phyloP scores from a whole-genome alignment of 164 flowering plant genomes.

The Chimonanthus salicifolius region DNA sequence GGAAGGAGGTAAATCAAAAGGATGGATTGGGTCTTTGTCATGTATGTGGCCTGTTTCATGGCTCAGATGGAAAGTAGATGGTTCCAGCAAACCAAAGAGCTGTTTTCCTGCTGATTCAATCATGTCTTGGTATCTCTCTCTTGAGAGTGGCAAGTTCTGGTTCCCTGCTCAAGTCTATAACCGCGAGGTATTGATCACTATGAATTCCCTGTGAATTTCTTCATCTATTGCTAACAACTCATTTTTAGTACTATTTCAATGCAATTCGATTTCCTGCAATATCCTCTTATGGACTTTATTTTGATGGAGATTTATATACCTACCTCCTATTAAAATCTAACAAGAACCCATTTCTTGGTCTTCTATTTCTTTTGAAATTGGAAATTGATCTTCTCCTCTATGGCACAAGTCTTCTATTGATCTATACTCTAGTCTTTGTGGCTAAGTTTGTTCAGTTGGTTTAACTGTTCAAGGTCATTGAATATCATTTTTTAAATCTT shows the following conservation, averaged over 20 bases:
- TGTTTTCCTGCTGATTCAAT: slow-evolving; percentile 45
- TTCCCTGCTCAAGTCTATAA: slow-evolving; percentile 93
- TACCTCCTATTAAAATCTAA: too few relatives aligned
- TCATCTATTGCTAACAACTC: neutral
- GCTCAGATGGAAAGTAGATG: slow-evolving; percentile 31
- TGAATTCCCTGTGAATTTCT: neutral
- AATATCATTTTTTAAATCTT: too few relatives aligned
- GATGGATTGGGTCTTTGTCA: slow-evolving; percentile 31
- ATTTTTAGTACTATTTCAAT: too few relatives aligned
- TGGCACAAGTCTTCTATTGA: too few relatives aligned
- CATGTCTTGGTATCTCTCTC: slow-evolving; percentile 66
- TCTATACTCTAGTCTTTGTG: too few relatives aligned
- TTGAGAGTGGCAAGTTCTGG: slow-evolving; percentile 79
- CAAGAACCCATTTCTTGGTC: neutral
- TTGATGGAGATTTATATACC: too few relatives aligned
- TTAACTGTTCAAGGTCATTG: too few relatives aligned
- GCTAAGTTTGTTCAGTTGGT: too few relatives aligned
- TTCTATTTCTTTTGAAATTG: neutral
- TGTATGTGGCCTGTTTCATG: slow-evolving; percentile 48
- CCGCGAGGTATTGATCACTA: slow-evolving; percentile 59
- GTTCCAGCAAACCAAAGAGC: slow-evolving; percentile 22
- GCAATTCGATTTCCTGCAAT: neutral
- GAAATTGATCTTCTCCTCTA: too few relatives aligned
- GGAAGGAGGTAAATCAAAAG: slow-evolving; percentile 26
- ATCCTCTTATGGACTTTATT: neutral